Conservation (phyloP, 768 basidiomycete species). For the Neoboletus magnificus region DNA sequence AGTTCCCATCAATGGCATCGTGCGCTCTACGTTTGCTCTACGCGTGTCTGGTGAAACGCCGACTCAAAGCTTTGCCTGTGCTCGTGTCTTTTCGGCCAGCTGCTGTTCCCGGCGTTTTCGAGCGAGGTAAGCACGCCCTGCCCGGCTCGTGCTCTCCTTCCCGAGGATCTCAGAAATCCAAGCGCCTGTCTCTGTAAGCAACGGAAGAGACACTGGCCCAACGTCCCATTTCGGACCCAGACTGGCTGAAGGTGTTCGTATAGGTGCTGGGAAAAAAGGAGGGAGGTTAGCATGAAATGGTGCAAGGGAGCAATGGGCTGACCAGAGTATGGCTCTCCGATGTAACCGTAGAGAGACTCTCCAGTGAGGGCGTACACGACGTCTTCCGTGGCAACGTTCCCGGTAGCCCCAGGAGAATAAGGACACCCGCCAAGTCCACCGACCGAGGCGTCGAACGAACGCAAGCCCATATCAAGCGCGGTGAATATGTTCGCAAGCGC, state of each 20-base stretch:
- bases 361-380: conserved; percentile 77
- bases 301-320: neutral
- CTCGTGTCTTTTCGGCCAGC: conserved; percentile 14
- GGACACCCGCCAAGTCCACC: conserved; percentile 95
- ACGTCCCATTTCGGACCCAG: conserved; percentile 25
- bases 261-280: neutral
- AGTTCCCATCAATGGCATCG: neutral
- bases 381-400: conserved; percentile 93
- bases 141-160: conserved; percentile 69
- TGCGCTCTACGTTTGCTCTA: neutral
- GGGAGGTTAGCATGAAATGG: neutral
- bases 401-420: conserved; percentile 93
- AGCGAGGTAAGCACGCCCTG: conserved; percentile 67
- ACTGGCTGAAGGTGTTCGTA: neutral
- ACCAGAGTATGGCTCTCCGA: conserved; percentile 33
- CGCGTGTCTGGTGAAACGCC: neutral
- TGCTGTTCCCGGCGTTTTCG: conserved; percentile 38
- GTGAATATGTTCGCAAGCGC: conserved; percentile 73
- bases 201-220: conserved; percentile 55
- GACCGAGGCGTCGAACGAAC: conserved; percentile 79
- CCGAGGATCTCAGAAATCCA: conserved; percentile 77
- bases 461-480: conserved; percentile 69
- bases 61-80: conserved; percentile 7
- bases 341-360: conserved; percentile 53
- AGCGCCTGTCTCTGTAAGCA: conserved; percentile 70